These are phyloP conservation scores for Coix lacrymajobi DNA, from an alignment of 176 grass and related monocot genomes.

Conservation along the genomic window DNA sequence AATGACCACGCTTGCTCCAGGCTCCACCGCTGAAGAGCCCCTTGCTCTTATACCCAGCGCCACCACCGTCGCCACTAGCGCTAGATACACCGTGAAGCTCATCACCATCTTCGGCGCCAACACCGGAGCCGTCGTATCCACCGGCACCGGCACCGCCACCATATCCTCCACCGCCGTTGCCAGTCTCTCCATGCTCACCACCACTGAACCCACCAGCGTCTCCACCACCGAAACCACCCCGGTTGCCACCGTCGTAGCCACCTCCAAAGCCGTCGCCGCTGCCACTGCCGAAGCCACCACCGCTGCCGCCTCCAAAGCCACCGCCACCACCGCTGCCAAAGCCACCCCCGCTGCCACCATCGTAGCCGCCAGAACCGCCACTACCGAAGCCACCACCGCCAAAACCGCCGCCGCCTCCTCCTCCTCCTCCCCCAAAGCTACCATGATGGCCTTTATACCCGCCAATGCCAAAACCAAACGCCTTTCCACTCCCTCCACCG, in stretches of 20 bases:
- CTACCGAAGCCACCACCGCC: not conserved
- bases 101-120: not conserved
- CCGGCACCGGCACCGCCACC: not conserved
- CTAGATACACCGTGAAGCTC: not conserved
- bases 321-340: no score
- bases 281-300: not conserved
- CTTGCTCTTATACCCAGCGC: not conserved
- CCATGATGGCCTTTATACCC: conserved; percentile 11
- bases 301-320: not conserved
- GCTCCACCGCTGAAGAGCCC: not conserved
- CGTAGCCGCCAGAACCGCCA: not conserved
- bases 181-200: not conserved
- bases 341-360: not conserved
- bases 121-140: not conserved
- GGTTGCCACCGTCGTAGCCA: not conserved
- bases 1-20: conserved; percentile 39
- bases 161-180: not conserved
- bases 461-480: conserved; percentile 3
- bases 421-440: not conserved
- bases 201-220: not conserved
- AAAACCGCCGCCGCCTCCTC: not conserved
- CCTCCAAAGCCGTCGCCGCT: not conserved
- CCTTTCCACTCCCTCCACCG: not conserved
- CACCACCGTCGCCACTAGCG: not conserved
- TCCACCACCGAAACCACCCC: not conserved